phyloP scores from a whole-genome alignment of 495 filamentous ascomycete species.

The Penicillium argentinense region DNA sequence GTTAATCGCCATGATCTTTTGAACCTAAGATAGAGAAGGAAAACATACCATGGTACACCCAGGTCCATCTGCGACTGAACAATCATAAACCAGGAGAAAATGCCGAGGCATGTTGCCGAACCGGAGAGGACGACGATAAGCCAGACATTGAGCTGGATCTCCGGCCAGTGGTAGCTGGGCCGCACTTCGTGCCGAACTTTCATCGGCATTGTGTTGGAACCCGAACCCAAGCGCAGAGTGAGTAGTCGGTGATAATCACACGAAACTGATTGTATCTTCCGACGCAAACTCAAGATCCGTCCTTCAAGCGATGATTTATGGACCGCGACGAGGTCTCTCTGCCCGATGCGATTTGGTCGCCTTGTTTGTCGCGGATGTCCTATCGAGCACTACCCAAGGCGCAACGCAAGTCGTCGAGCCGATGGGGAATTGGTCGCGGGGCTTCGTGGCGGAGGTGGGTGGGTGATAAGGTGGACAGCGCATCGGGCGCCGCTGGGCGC shows the following conservation, averaged over 20 bases:
- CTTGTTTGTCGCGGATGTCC: not conserved
- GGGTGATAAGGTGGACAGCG: slow-evolving; percentile 25
- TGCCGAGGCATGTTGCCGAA: slow-evolving; percentile 75
- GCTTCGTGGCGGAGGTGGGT: slow-evolving; percentile 4
- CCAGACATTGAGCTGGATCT: slow-evolving; percentile 89
- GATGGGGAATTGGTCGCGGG: slow-evolving; percentile 1
- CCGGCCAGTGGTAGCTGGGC: slow-evolving; percentile 90
- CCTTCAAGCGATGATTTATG: slow-evolving; percentile 2
- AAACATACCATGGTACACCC: slow-evolving; percentile 76
- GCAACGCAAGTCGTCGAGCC: slow-evolving; percentile 1
- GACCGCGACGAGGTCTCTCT: not conserved
- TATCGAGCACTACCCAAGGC: not conserved
- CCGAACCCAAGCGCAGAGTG: not conserved
- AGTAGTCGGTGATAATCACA: not conserved
- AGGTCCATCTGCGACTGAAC: slow-evolving; percentile 72
- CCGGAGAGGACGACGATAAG: slow-evolving; percentile 82
- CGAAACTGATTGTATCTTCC: not conserved
- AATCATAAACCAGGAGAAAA: slow-evolving; percentile 81
- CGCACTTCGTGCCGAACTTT: slow-evolving; percentile 31
- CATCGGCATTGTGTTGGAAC: slow-evolving; percentile 20
- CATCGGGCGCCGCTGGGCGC: slow-evolving; percentile 27
- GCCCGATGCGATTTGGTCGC: slow-evolving; percentile 1
- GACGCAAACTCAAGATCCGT: not conserved
- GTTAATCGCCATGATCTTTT: slow-evolving; percentile 12
- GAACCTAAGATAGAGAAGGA: slow-evolving; percentile 8